Percentiles rank a stretch among this genome's conserved stretches.
These are phyloP conservation scores for Neocallimastix lanati DNA, from an alignment of 192 early-diverging fungal species.

Conservation along the genomic window DNA sequence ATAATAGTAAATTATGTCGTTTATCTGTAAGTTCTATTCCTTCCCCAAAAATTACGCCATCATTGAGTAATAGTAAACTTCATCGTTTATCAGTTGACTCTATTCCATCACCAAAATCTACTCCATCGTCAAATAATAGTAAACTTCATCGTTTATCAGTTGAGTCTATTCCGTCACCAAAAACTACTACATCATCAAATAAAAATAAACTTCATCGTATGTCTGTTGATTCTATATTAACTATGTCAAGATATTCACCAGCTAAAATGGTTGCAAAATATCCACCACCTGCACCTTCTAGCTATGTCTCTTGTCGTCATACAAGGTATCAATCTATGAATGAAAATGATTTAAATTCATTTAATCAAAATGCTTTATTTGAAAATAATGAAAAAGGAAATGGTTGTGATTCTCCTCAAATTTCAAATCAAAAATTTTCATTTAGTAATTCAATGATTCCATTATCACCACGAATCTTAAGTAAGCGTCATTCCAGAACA, in stretches of 20 bases:
- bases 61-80: no score
- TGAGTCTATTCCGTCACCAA: no score
- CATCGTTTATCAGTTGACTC: no score
- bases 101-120: no score
- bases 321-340: neutral
- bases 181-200: no score
- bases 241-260: neutral
- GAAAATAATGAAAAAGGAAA: neutral
- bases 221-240: no score
- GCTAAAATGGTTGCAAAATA: neutral
- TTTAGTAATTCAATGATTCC: neutral
- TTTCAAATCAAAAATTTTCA: neutral
- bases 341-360: neutral
- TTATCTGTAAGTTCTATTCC: no score
- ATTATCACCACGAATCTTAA: neutral
- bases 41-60: no score
- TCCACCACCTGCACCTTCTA: neutral
- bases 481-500: neutral
- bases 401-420: neutral
- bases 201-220: no score
- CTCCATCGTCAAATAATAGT: no score
- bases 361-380: neutral
- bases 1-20: no score
- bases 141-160: neutral
- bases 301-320: neutral